Evolutionary conservation across 2,329 filamentous ascomycete genomes (phyloP), one percentile per base, ranked within the genome.

Genomic region (Colletotrichum falcatum): DNA sequence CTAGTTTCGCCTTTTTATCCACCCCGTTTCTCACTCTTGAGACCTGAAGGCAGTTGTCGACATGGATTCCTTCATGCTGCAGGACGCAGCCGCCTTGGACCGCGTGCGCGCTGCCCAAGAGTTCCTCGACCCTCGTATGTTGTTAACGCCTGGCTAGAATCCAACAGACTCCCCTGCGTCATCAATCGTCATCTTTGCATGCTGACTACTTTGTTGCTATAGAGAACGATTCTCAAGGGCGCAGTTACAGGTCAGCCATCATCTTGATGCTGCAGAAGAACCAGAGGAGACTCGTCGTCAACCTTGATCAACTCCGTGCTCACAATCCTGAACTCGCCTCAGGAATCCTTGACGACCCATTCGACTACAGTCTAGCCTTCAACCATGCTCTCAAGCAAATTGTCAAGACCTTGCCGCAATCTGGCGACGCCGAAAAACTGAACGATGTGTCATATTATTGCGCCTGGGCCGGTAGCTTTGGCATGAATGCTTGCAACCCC

Each of bases 381-480:
- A 93, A 99, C 79, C 88, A 90, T 74, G 96, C 95, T 1, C 88
- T 99, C 72, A 97, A 96, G 79, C 91, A 96, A 73, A 92, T 98
- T 62, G 91, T 98, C 73, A 89, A 92, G 78, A 92, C 94, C 3
- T 85, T 97, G 39, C 91, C 92, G 14, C 90, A 92, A 76, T 90
- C 93, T 49, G 89, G 94, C 2, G 88, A 91, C 3, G 91, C 92
- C 75, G 94, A 97, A 80, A 91, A 89, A 1, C 88, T 89, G 53
- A 90, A 92, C 37, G 95, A 98, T 79, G 89, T 91, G 51, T 87
- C 94, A 76, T 99, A 97, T 83, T 98, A 99, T 80, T 98, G 96
- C 78, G 96, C 96, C n/a, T 98, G 94, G 84, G 90, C 95, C 65
- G 96, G 96, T 74, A 97, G 94, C 79, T 99, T 99, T 79, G 96